Percentiles rank a stretch among this genome's conserved stretches.
phyloP scores from a whole-genome alignment of 441 rosid species.

The Pelargonium cotyledonis region DNA sequence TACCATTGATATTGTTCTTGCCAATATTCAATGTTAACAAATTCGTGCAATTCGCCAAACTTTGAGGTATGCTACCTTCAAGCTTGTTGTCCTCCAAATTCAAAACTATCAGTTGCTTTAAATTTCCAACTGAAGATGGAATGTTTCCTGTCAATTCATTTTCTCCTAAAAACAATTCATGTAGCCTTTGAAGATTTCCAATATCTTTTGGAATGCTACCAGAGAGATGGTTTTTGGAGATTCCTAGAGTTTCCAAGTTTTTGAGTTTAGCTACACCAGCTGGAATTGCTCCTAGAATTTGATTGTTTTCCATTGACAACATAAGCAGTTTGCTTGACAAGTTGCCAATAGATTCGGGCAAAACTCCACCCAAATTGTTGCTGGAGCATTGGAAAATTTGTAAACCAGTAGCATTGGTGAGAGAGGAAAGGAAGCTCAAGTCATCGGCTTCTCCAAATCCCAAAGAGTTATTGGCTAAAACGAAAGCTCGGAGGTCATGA shows the following conservation, averaged over 20 bases:
- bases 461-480: not conserved
- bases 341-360: slow-evolving; percentile 22
- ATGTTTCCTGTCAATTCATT: slow-evolving; percentile 12
- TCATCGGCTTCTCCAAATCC: slow-evolving; percentile 20
- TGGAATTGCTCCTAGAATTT: slow-evolving; percentile 16
- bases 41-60: slow-evolving; percentile 7
- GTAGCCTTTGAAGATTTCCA: slow-evolving; percentile 4
- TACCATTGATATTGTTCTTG: slow-evolving; percentile 15
- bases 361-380: slow-evolving; percentile 19
- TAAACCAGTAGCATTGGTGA: slow-evolving; percentile 18
- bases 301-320: not conserved
- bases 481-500: not conserved
- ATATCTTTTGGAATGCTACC: slow-evolving; percentile 11
- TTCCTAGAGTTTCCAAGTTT: not conserved
- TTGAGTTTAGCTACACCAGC: not conserved
- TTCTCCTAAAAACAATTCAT: not conserved
- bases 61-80: slow-evolving; percentile 11
- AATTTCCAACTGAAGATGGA: slow-evolving; percentile 19
- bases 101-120: not conserved
- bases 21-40: slow-evolving; percentile 5
- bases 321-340: not conserved
- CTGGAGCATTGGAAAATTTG: not conserved
- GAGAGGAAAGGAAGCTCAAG: slow-evolving; percentile 20
- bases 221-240: not conserved
- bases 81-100: slow-evolving; percentile 1